Evolutionary conservation across 2,329 filamentous ascomycete genomes (phyloP).

Genomic region (Lecanicillium sp.): DNA sequence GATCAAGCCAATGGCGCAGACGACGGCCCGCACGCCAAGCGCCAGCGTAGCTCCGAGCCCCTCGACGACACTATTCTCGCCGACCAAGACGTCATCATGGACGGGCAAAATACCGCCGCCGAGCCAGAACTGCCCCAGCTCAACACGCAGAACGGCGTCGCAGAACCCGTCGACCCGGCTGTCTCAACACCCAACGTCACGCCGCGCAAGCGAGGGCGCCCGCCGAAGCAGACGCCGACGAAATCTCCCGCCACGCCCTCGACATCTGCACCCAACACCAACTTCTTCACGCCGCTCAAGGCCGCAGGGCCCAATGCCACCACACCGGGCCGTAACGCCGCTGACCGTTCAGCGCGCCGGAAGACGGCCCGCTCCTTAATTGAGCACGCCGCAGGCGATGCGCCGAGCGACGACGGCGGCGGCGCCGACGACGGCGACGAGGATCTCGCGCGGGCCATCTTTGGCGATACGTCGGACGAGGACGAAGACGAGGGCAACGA

Average conservation of each 20-base stretch:
- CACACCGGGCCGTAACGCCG: constrained; percentile 63
- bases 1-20: constrained; percentile 13
- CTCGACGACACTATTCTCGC: constrained; percentile 5
- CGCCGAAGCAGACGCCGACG: constrained; percentile 21
- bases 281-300: constrained; percentile 35
- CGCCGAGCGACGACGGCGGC: constrained; percentile 66
- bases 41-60: constrained; percentile 6
- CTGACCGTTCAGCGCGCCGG: constrained; percentile 77
- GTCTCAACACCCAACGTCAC: constrained; percentile 26
- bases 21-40: constrained; percentile 10
- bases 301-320: constrained; percentile 28
- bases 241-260: constrained; percentile 26
- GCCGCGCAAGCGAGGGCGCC: constrained; percentile 29
- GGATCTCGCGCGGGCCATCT: constrained; percentile 62
- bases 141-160: background rate
- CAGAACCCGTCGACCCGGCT: background rate
- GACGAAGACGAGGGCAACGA: constrained; percentile 16
- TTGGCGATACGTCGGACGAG: constrained; percentile 40
- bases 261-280: constrained; percentile 28
- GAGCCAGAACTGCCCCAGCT: background rate
- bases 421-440: constrained; percentile 64
- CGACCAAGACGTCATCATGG: background rate
- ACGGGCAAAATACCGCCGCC: background rate
- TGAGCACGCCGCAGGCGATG: constrained; percentile 60
- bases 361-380: constrained; percentile 78